These are phyloP conservation scores for Asterochloris sp. DNA, from an alignment of 139 green algal species.

Conservation along the genomic window DNA sequence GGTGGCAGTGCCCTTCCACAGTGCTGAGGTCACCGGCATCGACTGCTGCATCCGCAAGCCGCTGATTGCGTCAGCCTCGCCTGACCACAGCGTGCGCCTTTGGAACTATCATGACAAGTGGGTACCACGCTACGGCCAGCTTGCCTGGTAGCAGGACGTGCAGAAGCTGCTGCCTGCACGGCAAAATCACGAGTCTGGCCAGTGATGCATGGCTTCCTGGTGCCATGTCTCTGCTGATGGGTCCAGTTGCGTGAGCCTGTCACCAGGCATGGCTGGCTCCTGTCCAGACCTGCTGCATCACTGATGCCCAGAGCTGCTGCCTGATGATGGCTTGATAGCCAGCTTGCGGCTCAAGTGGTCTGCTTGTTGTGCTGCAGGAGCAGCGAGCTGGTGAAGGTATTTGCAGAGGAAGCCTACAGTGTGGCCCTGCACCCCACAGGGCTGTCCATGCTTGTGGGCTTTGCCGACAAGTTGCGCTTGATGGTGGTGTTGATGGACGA, in stretches of 20 bases:
- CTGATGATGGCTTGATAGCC: too few species aligned
- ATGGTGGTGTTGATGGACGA: constrained; percentile 86
- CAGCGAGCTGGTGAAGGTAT: constrained; percentile 25
- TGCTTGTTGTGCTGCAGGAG: constrained; percentile 22
- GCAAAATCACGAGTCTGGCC: too few species aligned
- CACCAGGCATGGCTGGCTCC: too few species aligned
- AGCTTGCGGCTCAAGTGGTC: too few species aligned
- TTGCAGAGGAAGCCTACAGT: constrained; percentile 29
- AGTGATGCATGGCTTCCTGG: too few species aligned
- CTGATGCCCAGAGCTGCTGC: too few species aligned
- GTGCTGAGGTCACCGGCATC: constrained; percentile 55
- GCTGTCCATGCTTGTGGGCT: constrained; percentile 71
- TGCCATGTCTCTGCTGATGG: too few species aligned
- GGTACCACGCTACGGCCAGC: neutral
- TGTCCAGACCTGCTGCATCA: too few species aligned
- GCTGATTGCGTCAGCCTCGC: constrained; percentile 70
- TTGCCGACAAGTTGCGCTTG: constrained; percentile 89
- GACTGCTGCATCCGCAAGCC: constrained; percentile 80
- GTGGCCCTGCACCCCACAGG: constrained; percentile 86
- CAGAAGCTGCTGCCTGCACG: neutral
- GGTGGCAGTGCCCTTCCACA: constrained; percentile 45
- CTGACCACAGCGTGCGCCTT: constrained; percentile 70
- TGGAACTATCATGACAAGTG: constrained; percentile 85
- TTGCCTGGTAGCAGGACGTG: neutral
- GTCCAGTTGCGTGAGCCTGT: too few species aligned